Base-by-base conservation (phyloP, 2,329 filamentous ascomycete genomes). In the Mycosphaerella sp. region DNA sequence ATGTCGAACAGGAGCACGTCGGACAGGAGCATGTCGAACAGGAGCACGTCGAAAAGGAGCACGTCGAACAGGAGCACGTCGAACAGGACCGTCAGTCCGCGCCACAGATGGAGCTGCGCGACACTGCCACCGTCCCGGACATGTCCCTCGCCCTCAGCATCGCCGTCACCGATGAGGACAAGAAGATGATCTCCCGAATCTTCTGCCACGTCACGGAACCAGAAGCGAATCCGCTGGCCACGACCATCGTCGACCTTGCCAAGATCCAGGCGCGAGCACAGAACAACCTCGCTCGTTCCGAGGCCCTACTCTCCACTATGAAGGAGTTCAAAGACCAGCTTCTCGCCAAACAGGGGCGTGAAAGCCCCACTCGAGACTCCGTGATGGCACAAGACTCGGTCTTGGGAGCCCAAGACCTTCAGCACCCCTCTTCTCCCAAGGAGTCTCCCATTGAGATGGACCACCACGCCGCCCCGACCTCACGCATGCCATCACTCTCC, bases 231-330 rank as follows among this genome's bases (percentile, higher is more conserved):
- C 10, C 12, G 29, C 36, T 48, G 17, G 39, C 51, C 6, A 43
- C 39, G 4, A 54, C 51, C 34, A 51, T 59, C 45, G 50, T 51
- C 14, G 51, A 57, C 26, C 55, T 59, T 12, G 53, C 45, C 23
- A 54, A 48, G 36, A 48, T 57, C 29, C 57, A 59, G 34, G 34
- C 42, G 23, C 49, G 47, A 3, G 47, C 47, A 12, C 47, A 49
- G 9, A 12, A 12, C 9, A 8, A 32, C 7, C 38, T 42, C 7
- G 36, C 38, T 7, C 23, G 21, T 26, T 49, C 47, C 12, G 23
- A 49, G 17, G 21, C 23, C 5, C 39, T 49, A 14, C 48, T 57
- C 17, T 39, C 49, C 14, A 12, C 21, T 12, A 3, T 55, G 29
- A 51, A 12, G 4, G 12, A 23, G 14, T 17, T 51, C 8, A 45